Percentiles rank a stretch among this genome's conserved stretches.
Conservation (phyloP, 352 stramenopile species). For the Phytophthora pini region DNA sequence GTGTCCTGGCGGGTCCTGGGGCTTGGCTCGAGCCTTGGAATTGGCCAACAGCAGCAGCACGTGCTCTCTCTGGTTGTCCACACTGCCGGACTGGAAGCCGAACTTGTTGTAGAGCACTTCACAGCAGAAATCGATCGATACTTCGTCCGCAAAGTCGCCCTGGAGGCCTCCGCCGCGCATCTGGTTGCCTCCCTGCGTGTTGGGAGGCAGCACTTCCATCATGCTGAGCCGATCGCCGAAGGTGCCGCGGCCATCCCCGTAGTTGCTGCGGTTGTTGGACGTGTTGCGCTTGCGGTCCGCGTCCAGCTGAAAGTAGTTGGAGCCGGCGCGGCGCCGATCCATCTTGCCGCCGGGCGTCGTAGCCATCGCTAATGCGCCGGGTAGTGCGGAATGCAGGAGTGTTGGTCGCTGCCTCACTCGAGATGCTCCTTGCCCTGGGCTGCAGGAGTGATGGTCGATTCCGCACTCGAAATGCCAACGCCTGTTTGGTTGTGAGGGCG, state of each 20-base stretch:
- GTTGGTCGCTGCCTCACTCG: conserved; percentile 23
- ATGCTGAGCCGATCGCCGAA: conserved; percentile 68
- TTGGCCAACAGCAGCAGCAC: conserved; percentile 77
- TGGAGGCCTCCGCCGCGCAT: conserved; percentile 52
- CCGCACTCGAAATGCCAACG: conserved; percentile 19
- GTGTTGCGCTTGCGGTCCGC: conserved; percentile 78
- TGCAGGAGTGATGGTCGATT: conserved; percentile 27
- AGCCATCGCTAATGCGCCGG: conserved; percentile 26
- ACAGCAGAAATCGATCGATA: conserved; percentile 78
- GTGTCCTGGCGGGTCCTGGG: conserved; percentile 45
- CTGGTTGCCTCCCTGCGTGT: conserved; percentile 35
- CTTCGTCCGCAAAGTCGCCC: conserved; percentile 76
- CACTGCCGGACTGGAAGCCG: conserved; percentile 71
- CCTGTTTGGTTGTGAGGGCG: conserved; percentile 26
- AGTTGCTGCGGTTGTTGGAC: conserved; percentile 50
- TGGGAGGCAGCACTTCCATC: conserved; percentile 63
- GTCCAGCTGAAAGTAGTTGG: conserved; percentile 88
- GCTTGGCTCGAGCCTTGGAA: conserved; percentile 62
- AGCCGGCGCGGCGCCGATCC: conserved; percentile 74
- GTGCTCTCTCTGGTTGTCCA: conserved; percentile 84
- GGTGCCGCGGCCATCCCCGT: conserved; percentile 51
- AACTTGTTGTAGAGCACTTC: conserved; percentile 79
- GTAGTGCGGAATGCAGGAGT: conserved; percentile 9
- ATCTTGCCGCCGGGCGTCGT: conserved; percentile 47
- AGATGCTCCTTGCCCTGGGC: background rate